These are phyloP conservation scores for Aspergillus niger DNA, from an alignment of 2,329 filamentous ascomycete species.

Conservation along the genomic window DNA sequence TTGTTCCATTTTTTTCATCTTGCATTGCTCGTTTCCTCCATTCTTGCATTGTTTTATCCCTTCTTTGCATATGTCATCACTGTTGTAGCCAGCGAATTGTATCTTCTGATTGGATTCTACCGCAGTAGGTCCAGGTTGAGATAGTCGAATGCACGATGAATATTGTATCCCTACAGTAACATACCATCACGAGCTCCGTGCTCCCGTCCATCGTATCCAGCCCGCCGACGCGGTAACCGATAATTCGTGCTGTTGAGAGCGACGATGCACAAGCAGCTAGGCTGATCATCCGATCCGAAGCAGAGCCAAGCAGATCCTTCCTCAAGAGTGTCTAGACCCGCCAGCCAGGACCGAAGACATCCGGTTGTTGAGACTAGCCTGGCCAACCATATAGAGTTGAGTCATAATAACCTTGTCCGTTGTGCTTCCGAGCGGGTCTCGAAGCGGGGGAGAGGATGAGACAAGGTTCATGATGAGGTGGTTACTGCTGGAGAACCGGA, in stretches of 20 bases:
- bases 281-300: slow-evolving; percentile 28
- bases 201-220: too few species aligned
- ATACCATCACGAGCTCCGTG: background rate
- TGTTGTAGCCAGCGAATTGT: slow-evolving; percentile 2
- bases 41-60: background rate
- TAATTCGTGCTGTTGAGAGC: slow-evolving; percentile 47
- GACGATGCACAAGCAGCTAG: slow-evolving; percentile 48
- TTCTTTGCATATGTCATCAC: slow-evolving; percentile 1
- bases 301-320: background rate
- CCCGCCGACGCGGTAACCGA: background rate
- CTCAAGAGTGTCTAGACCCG: background rate
- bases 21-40: background rate
- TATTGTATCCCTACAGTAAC: background rate
- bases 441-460: background rate
- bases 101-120: slow-evolving; percentile 1
- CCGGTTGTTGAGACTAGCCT: background rate
- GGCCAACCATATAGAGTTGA: background rate
- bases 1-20: background rate
- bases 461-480: background rate
- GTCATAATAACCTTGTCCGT: background rate
- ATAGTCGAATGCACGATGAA: background rate
- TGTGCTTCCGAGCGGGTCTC: background rate
- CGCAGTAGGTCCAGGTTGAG: slow-evolving; percentile 1
- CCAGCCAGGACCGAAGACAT: background rate
- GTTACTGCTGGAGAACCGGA: background rate